Evolutionary conservation across 768 basidiomycete genomes (phyloP), one percentile per base, ranked within the genome.

Genomic region (Candolleomyces efflorescens): DNA sequence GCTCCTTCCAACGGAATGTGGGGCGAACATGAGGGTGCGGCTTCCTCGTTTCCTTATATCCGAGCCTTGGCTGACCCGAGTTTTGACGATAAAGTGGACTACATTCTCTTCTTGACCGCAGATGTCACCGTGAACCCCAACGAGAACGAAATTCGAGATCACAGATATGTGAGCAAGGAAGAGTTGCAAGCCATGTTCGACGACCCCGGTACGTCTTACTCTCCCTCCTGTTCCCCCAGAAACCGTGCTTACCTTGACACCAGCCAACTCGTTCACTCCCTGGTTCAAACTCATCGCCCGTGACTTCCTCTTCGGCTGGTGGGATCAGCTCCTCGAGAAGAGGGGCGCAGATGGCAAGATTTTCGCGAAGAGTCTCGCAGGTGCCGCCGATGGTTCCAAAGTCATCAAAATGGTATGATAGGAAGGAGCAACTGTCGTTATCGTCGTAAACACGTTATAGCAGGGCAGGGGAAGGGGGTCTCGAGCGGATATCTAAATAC

Each of bases 261-360:
- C 65, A 96, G 93, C 73, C 56, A 92, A 92, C 70, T 83, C 82
- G 2, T 99, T 99, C 72, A 99, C 97, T 6, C 97, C 97, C 0
- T 99, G 97, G 97, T 99, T 99, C 85, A 92, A 94, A 71, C 85
- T 98, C 26, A 98, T 99, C 67, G 94, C 94, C 2, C 85, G 94
- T 3, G 94, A 98, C 69, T 96, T 96, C 73, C 80, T 99, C 44
- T 98, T 95, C 68, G 92, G 91, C 22, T 99, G 97, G 97, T 99
- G 97, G 97, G 94, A 97, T 66, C 87, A 90, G 60, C 84, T 99
- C 44, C 66, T 89, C 60, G 75, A 75, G 54, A 85, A 90, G 38
- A 83, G 77, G 68, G 76, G 77, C 59, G 62, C 59, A 12, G 65
- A 83, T 17, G 90, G 89, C 7, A 75, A 79, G 22, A 77, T 92